Percentiles rank a stretch among this genome's conserved stretches.
These are phyloP conservation scores for Sugiyamaella japonica DNA, from an alignment of 1,139 yeast genomes.

Conservation along the genomic window DNA sequence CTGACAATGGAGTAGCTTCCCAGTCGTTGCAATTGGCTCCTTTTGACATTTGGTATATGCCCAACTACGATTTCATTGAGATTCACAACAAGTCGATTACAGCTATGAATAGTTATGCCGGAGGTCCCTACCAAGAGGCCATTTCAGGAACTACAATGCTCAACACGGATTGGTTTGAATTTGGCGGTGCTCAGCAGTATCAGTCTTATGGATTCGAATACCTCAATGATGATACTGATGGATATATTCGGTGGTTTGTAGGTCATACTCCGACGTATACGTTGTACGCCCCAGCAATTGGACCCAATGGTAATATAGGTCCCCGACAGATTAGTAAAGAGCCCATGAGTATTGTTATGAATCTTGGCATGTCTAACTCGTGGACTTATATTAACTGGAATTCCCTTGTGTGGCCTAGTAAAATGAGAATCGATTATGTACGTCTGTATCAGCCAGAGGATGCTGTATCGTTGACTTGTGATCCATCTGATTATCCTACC, in stretches of 20 bases:
- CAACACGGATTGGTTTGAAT: constrained; percentile 74
- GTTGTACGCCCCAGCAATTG: constrained; percentile 59
- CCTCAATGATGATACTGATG: constrained; percentile 59
- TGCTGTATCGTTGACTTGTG: constrained; percentile 60
- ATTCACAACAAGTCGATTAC: constrained; percentile 62
- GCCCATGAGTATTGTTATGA: constrained; percentile 80
- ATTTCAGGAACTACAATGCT: constrained; percentile 71
- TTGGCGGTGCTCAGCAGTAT: constrained; percentile 51
- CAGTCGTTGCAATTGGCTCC: constrained; percentile 87
- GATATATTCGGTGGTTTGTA: constrained; percentile 81
- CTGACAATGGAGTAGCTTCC: constrained; percentile 64
- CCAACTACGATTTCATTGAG: constrained; percentile 71
- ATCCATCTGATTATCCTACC: constrained; percentile 74
- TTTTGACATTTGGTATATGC: constrained; percentile 80
- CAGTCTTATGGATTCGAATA: constrained; percentile 82
- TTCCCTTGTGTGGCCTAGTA: constrained; percentile 63
- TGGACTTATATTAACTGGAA: constrained; percentile 88
- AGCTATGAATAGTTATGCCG: constrained; percentile 71
- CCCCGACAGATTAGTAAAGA: constrained; percentile 75
- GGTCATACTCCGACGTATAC: constrained; percentile 70
- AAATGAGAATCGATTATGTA: constrained; percentile 69
- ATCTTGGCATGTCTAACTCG: constrained; percentile 73
- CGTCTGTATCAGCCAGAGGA: constrained; percentile 73
- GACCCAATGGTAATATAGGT: constrained; percentile 81
- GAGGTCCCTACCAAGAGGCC: constrained; percentile 87